Base-by-base conservation (phyloP, 148 eudicot species). In the Diospyros kaki region DNA sequence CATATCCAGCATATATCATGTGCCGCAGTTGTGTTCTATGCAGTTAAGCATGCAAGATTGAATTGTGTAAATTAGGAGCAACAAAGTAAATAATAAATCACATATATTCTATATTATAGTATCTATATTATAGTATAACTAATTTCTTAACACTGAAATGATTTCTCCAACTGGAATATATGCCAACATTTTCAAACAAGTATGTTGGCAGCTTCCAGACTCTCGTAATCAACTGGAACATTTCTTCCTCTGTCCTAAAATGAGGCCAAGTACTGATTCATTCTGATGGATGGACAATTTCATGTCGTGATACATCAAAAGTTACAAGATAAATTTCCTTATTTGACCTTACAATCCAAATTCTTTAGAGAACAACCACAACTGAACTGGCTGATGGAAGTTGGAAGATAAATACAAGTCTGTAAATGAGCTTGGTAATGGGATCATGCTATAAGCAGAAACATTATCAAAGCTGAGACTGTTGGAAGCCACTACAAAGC, bases 371-470 rank as follows among this genome's bases (percentile, higher is more conserved):
- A 60, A 60, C 64, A 17, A 41, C 10, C 41, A 18, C 39, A 60
- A 60, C 28, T 60, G 28, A 60, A 17, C 64, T 18, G 64, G 28
- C 41, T 28, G 44, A 38, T 15, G 12, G 44, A 38, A 62, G 64
- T 8, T 17, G 14, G 66, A 62, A 38, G 66, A 62, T 62, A 12
- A 2, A 3, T n/a, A 38, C 62, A 4, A 15, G 40, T 38, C 11
- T 38, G 41, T 6, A 60, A 28, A 60, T 28, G 28, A 28, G 28
- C 28, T 28, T 28, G 28, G 28, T 28, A 28, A 39, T 7, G 44
- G 38, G 44, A 60, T 39, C 39, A 6, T 61, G 48, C 75, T 60
- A 13, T 46, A 58, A 59, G 66, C 54, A 72, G 75, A 44, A 38
- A 58, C 55, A 58, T 72, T 51, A 45, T 59, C 11, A 28, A 39